These are phyloP conservation scores for Sporothrix curviconia DNA, from an alignment of 2,329 filamentous ascomycete genomes.

Conservation along the genomic window DNA sequence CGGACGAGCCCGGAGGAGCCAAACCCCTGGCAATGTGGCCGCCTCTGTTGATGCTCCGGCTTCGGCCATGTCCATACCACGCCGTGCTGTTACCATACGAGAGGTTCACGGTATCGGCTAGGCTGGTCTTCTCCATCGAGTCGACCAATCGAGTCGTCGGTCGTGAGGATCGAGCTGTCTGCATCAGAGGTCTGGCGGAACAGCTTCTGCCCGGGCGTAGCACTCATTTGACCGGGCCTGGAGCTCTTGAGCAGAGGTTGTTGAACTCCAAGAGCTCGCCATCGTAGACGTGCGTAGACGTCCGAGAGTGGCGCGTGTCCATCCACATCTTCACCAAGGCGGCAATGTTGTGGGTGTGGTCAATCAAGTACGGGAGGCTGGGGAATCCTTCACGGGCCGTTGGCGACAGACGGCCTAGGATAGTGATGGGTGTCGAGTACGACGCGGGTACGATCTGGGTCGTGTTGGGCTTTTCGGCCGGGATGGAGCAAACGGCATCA, in stretches of 20 bases:
- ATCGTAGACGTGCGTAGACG: conserved; percentile 34
- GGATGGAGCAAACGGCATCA: conserved; percentile 77
- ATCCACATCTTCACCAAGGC: conserved; percentile 77
- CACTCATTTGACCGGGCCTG: conserved; percentile 47
- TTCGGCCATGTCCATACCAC: conserved; percentile 16
- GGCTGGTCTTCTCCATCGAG: conserved; percentile 39
- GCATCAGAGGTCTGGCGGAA: conserved; percentile 34
- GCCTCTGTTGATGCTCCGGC: not conserved
- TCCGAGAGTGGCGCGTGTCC: conserved; percentile 41
- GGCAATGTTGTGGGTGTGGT: conserved; percentile 79
- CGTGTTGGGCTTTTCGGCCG: conserved; percentile 55
- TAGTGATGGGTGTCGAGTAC: conserved; percentile 88
- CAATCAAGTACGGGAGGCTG: conserved; percentile 85
- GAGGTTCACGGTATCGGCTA: conserved; percentile 32
- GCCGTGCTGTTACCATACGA: conserved; percentile 28
- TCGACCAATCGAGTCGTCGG: conserved; percentile 35
- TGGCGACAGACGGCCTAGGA: conserved; percentile 72
- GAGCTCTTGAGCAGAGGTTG: conserved; percentile 41
- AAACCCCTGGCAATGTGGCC: not conserved
- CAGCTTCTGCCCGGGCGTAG: conserved; percentile 42
- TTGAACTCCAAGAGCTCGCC: conserved; percentile 50
- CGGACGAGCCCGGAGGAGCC: conserved; percentile 42
- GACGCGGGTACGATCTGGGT: conserved; percentile 62
- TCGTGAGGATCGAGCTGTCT: conserved; percentile 19
- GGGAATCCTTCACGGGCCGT: conserved; percentile 87